Percentiles rank a stretch among this genome's conserved stretches.
These are phyloP conservation scores for Geotrichum candidum DNA, from an alignment of 1,139 yeast genomes.

Conservation along the genomic window DNA sequence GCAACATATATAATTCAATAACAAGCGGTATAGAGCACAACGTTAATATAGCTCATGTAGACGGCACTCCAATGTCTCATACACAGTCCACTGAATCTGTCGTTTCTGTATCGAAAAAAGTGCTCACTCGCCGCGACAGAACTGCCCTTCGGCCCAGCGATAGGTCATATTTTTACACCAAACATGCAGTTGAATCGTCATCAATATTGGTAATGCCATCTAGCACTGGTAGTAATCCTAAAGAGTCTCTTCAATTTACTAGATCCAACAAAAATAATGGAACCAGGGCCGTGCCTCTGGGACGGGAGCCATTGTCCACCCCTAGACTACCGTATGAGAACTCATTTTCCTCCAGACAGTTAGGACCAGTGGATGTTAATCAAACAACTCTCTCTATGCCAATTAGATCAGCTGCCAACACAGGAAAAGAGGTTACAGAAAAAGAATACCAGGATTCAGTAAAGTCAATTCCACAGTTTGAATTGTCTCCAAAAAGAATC, in stretches of 20 bases:
- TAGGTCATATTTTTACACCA: constrained; percentile 65
- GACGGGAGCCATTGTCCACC: background rate
- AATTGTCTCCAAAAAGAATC: constrained; percentile 26
- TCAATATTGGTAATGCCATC: constrained; percentile 55
- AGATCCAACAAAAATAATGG: background rate
- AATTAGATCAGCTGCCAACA: background rate
- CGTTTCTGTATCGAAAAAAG: background rate
- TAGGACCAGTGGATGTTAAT: background rate
- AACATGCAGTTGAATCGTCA: constrained; percentile 49
- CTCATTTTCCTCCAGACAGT: background rate
- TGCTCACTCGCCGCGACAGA: constrained; percentile 67
- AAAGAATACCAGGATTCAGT: background rate
- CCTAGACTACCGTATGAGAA: background rate
- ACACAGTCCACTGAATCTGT: background rate
- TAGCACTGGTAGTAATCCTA: constrained; percentile 59
- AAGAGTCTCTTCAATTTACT: constrained; percentile 9
- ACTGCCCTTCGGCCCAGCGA: constrained; percentile 52
- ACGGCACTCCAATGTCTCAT: background rate
- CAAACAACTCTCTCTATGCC: background rate
- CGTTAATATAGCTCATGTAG: no score
- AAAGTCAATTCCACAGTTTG: background rate
- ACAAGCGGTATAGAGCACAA: background rate
- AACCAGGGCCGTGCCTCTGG: background rate
- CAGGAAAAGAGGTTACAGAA: background rate
- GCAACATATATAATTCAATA: background rate